A percentile compares a stretch with the other conserved stretches of the same genome.
These are phyloP conservation scores for Kluyveromyces nonfermentans DNA, from an alignment of 805 yeast genomes.

Conservation along the genomic window DNA sequence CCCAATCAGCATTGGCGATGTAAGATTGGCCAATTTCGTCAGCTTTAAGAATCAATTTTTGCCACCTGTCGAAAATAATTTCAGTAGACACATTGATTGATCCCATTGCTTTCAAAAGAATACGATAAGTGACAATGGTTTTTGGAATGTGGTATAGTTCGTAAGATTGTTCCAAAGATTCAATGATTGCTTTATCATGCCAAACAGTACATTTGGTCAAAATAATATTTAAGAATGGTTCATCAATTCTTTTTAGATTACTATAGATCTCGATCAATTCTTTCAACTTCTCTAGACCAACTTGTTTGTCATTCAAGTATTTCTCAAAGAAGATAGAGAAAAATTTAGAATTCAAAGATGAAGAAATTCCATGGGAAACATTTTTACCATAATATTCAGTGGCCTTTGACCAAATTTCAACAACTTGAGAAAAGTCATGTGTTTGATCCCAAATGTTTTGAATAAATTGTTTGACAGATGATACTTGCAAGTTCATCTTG, in stretches of 20 bases:
- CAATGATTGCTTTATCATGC: constrained; percentile 57
- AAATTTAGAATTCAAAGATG: constrained; percentile 61
- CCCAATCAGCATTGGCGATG: constrained; percentile 80
- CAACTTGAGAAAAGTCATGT: constrained; percentile 47
- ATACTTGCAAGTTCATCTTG: constrained; percentile 58
- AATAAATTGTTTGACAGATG: constrained; percentile 57
- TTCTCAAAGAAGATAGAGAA: constrained; percentile 57
- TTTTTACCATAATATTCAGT: constrained; percentile 48
- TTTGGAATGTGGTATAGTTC: constrained; percentile 45
- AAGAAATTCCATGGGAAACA: constrained; percentile 58
- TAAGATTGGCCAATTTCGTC: constrained; percentile 45
- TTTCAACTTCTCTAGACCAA: constrained; percentile 50
- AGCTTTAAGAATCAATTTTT: constrained; percentile 40
- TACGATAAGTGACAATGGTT: constrained; percentile 64
- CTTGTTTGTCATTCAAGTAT: constrained; percentile 38
- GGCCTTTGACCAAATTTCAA: constrained; percentile 54
- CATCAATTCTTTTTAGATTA: constrained; percentile 53
- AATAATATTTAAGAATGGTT: constrained; percentile 72
- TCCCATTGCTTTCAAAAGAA: constrained; percentile 64
- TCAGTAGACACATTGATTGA: constrained; percentile 41
- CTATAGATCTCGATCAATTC: constrained; percentile 48
- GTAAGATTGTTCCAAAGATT: constrained; percentile 54
- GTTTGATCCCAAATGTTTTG: constrained; percentile 50
- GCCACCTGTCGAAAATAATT: constrained; percentile 52
- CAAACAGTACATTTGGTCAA: constrained; percentile 57